Evolutionary conservation across 23 red algal species (phyloP), one percentile per base, ranked within the genome.

Genomic region (Gracilaria caudata): DNA sequence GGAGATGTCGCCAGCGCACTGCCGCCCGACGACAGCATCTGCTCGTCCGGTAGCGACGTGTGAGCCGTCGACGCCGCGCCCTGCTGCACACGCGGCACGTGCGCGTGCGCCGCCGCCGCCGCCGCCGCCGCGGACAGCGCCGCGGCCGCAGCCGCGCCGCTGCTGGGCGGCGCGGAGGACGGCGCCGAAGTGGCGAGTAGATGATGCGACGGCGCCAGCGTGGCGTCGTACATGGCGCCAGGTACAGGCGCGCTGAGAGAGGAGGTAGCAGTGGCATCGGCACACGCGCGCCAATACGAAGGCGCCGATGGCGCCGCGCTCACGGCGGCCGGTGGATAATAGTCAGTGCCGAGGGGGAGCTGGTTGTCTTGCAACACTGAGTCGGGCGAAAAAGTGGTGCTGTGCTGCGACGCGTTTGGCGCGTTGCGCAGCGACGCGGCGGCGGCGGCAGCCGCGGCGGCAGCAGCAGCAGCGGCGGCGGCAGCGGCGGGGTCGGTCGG

Each of bases 331-430:
- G 24, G 39, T 25, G 37, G 23, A 40, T 75, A 75, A 9, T 75
- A 43, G 21, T 43, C 70, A 0, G 38, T 7, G 6, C 7, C 8
- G 4, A 47, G 24, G 21, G 70, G 39, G 17, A 75, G 70, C 19
- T 75, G 70, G 25, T 75, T 75, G 38, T 75, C 70, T 11, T 75
- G 70, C 4, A 75, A 40, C 70, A 75, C 70, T 19, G 70, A 75
- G 40, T 75, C 70, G 7, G 70, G 70, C 37, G 70, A 75, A 75
- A 75, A 75, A 33, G 70, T 46, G 39, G 70, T 75, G 61, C 29
- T 66, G 29, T 66, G 26, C 25, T 66, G 61, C 19, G 61, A 66
- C 61, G 29, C 8, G 12, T 1, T 47, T 6, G 39, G 2, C 7
- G 21, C 4, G 38, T 75, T 33, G 4, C 29, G 70, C 9, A 75